Percentiles rank a stretch among this genome's conserved stretches.
Evolutionary conservation across 192 early-diverging fungal species (phyloP).

Genomic region (Backusella australiensis): DNA sequence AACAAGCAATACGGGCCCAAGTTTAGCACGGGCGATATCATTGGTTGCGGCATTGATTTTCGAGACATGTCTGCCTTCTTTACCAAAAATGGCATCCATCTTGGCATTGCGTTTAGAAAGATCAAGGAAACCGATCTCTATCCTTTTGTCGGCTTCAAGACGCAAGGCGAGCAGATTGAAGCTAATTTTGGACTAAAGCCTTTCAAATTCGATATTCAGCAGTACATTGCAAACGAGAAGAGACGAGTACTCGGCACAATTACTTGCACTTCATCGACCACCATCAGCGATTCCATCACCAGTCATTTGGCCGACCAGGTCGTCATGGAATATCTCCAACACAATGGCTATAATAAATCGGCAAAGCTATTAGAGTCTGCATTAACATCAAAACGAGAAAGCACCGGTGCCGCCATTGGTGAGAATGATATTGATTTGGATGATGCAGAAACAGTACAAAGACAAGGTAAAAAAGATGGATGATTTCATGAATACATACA

Average conservation of each 20-base stretch:
- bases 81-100: conserved; percentile 85
- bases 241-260: neutral
- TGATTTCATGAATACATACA: neutral
- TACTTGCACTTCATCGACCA: too few species aligned
- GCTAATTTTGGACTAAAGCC: conserved; percentile 62
- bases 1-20: conserved; percentile 83
- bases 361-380: conserved; percentile 59
- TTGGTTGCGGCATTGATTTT: conserved; percentile 94
- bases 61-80: conserved; percentile 74
- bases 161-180: conserved; percentile 49
- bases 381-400: neutral
- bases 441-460: conserved; percentile 3
- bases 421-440: neutral
- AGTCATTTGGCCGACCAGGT: neutral
- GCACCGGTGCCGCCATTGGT: neutral
- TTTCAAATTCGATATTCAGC: conserved; percentile 61
- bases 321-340: neutral
- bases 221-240: conserved; percentile 26
- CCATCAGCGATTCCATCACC: neutral
- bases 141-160: conserved; percentile 62
- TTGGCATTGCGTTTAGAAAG: conserved; percentile 27
- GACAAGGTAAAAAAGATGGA: conserved; percentile 10
- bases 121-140: conserved; percentile 34
- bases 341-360: neutral
- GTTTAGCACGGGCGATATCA: conserved; percentile 85